phyloP scores from a whole-genome alignment of 1,139 yeast species.

The Kodamaea suecica region DNA sequence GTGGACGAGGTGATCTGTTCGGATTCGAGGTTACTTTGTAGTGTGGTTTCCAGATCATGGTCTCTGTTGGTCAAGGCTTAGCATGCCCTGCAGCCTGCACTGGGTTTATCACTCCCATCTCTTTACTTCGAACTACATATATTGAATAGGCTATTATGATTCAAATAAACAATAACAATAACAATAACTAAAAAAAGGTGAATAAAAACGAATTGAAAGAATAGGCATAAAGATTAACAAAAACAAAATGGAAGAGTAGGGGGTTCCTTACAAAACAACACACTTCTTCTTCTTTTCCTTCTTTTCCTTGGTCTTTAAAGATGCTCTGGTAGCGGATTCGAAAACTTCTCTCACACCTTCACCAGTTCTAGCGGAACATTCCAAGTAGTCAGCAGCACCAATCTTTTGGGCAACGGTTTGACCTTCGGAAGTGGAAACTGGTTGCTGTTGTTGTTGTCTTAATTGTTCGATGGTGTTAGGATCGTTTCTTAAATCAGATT shows the following conservation, averaged over 20 bases:
- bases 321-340: constrained; percentile 90
- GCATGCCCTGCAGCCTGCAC: too few species aligned
- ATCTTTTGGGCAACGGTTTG: constrained; percentile 81
- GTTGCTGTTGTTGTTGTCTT: constrained; percentile 70
- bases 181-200: constrained; percentile 2
- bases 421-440: constrained; percentile 77
- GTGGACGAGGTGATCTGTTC: too few species aligned
- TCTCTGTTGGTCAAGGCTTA: too few species aligned
- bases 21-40: too few species aligned
- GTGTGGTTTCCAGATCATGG: too few species aligned
- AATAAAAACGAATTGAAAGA: constrained; percentile 1
- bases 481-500: constrained; percentile 85
- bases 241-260: too few species aligned
- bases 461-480: constrained; percentile 71
- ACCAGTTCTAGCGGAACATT: constrained; percentile 91
- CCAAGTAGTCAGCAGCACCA: constrained; percentile 83
- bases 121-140: too few species aligned
- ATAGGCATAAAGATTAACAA: background rate
- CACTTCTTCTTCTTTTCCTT: constrained; percentile 53
- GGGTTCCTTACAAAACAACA: constrained; percentile 59
- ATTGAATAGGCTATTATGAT: too few species aligned
- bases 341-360: constrained; percentile 89
- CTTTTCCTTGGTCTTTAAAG: constrained; percentile 63
- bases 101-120: too few species aligned
- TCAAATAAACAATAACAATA: too few species aligned